Conservation (phyloP, 371 early-diverging fungal genomes). For the Capillidium heterosporum region DNA sequence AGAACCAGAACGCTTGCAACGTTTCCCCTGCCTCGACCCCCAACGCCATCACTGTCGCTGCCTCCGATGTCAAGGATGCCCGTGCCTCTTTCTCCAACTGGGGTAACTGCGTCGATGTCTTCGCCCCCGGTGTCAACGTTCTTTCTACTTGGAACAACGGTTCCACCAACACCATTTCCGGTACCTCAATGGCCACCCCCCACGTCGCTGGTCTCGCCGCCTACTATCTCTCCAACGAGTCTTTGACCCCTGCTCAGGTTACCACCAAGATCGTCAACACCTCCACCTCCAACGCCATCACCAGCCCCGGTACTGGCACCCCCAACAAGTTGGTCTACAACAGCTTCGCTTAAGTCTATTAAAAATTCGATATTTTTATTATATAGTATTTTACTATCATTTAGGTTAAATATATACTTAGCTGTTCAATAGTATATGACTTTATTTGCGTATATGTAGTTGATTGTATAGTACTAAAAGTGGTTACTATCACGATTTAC, state of each 20-base stretch:
- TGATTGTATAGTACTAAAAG: no score
- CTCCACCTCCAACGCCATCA: slow-evolving; percentile 41
- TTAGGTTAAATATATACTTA: no score
- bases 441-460: no score
- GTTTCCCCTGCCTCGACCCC: slow-evolving; percentile 37
- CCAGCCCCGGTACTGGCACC: slow-evolving; percentile 34
- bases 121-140: slow-evolving; percentile 31
- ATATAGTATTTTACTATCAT: no score
- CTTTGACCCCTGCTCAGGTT: not conserved
- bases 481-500: no score
- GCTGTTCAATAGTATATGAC: no score
- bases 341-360: slow-evolving; percentile 4
- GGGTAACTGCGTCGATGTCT: slow-evolving; percentile 51
- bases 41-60: slow-evolving; percentile 40
- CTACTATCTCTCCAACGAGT: not conserved
- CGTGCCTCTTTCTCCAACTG: slow-evolving; percentile 50
- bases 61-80: slow-evolving; percentile 29
- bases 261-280: not conserved
- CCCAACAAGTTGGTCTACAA: slow-evolving; percentile 70
- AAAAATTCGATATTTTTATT: no score
- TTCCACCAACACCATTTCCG: slow-evolving; percentile 16
- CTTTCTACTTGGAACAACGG: slow-evolving; percentile 17
- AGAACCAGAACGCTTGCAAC: slow-evolving; percentile 25
- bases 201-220: slow-evolving; percentile 18
- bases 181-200: slow-evolving; percentile 28